Conservation (phyloP, 2,329 filamentous ascomycete species). For the Aspergillus unguis region DNA sequence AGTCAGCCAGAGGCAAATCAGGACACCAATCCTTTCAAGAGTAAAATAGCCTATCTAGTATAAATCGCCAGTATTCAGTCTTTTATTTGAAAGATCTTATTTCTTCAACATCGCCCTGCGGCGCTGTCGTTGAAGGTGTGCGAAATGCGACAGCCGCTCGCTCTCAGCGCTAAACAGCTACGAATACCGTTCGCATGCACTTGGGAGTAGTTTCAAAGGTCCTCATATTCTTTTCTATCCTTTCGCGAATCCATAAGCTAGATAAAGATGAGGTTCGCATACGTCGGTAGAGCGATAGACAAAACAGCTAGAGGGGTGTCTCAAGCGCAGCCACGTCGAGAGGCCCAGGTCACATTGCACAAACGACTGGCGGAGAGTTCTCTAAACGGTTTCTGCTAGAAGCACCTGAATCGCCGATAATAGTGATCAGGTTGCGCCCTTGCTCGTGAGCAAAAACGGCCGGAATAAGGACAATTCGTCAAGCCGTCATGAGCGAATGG, state of each 20-base stretch:
- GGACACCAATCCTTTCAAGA: background rate
- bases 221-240: background rate
- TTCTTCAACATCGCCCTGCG: background rate
- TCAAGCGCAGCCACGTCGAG: constrained; percentile 34
- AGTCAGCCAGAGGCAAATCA: background rate
- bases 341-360: constrained; percentile 21
- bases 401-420: constrained; percentile 7
- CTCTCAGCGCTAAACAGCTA: constrained; percentile 5
- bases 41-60: background rate
- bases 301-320: constrained; percentile 19
- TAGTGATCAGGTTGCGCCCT: constrained; percentile 3
- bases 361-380: constrained; percentile 13
- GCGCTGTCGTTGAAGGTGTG: constrained; percentile 3
- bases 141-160: constrained; percentile 12
- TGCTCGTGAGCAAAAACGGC: background rate
- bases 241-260: constrained; percentile 1
- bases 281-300: constrained; percentile 4
- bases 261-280: background rate
- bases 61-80: constrained; percentile 4
- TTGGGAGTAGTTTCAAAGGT: background rate
- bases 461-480: background rate
- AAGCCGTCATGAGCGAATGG: background rate
- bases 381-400: constrained; percentile 10
- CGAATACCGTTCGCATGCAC: background rate
- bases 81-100: background rate